These are phyloP conservation scores for Penicillium arizonense DNA, from an alignment of 495 filamentous ascomycete species.

Conservation along the genomic window DNA sequence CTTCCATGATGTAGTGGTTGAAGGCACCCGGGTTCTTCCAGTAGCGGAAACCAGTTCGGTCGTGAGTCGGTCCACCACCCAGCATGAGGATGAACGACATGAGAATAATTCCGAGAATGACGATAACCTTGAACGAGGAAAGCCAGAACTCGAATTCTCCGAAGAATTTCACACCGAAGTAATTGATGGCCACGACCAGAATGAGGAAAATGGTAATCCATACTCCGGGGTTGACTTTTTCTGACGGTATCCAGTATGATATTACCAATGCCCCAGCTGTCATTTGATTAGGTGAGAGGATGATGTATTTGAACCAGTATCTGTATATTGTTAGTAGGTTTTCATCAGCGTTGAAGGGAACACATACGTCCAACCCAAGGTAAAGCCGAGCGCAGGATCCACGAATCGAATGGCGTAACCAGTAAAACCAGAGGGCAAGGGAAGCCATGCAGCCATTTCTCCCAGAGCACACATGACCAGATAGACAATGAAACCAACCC, in stretches of 20 bases:
- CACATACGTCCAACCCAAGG: slow-evolving; percentile 58
- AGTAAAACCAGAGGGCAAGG: slow-evolving; percentile 58
- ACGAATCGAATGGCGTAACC: slow-evolving; percentile 62
- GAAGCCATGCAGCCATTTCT: slow-evolving; percentile 70
- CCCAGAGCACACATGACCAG: slow-evolving; percentile 65
- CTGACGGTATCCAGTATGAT: slow-evolving; percentile 60
- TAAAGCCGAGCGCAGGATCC: slow-evolving; percentile 67
- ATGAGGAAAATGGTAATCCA: slow-evolving; percentile 57
- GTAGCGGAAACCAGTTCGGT: slow-evolving; percentile 72
- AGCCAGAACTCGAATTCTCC: slow-evolving; percentile 86
- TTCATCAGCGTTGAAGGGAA: background rate
- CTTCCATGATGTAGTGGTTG: slow-evolving; percentile 39
- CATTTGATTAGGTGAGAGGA: slow-evolving; percentile 77
- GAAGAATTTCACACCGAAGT: slow-evolving; percentile 64
- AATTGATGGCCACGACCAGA: slow-evolving; percentile 53
- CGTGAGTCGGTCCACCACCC: slow-evolving; percentile 71
- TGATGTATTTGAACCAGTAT: slow-evolving; percentile 67
- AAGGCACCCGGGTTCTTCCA: slow-evolving; percentile 73
- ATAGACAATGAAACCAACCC: slow-evolving; percentile 62
- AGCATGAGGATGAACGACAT: slow-evolving; percentile 66
- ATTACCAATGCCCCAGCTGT: slow-evolving; percentile 78
- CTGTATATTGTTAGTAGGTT: slow-evolving; percentile 15
- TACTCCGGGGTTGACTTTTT: slow-evolving; percentile 45
- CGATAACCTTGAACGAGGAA: slow-evolving; percentile 69
- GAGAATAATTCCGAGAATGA: slow-evolving; percentile 66